A percentile compares a stretch with the other conserved stretches of the same genome.
phyloP scores from a whole-genome alignment of 2,329 filamentous ascomycete species.

The Scolecobasidium constrictum region DNA sequence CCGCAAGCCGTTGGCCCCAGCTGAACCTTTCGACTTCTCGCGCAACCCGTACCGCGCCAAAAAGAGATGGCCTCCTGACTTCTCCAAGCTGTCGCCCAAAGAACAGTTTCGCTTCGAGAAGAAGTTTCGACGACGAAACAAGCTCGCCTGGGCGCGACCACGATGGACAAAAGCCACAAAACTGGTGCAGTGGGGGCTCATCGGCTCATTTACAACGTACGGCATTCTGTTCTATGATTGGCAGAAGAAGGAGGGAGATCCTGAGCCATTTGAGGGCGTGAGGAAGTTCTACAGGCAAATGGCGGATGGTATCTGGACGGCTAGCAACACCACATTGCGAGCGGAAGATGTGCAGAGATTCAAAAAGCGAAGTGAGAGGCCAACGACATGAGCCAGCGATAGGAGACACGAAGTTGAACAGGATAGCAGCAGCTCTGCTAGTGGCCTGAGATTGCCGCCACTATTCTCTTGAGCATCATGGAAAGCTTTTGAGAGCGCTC shows the following conservation, averaged over 20 bases:
- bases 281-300: constrained; percentile 15
- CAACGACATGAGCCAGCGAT: no score
- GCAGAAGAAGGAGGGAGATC: constrained; percentile 8
- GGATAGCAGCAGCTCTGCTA: no score
- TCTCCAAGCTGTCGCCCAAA: constrained; percentile 55
- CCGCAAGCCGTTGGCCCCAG: constrained; percentile 26
- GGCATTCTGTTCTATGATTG: constrained; percentile 52
- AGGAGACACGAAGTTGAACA: no score
- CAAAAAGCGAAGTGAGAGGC: no score
- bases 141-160: constrained; percentile 50
- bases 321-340: not conserved
- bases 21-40: constrained; percentile 28
- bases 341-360: not conserved
- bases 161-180: constrained; percentile 54
- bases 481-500: no score
- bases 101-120: constrained; percentile 71
- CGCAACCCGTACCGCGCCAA: constrained; percentile 54
- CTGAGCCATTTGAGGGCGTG: constrained; percentile 12
- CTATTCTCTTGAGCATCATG: no score
- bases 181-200: constrained; percentile 51
- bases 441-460: no score
- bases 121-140: constrained; percentile 61
- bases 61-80: constrained; percentile 70
- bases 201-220: constrained; percentile 45
- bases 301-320: constrained; percentile 15